Percentiles rank a stretch among this genome's conserved stretches.
Evolutionary conservation across 108 stramenopile species (phyloP).

Genomic region (Skeletonema tropicum): DNA sequence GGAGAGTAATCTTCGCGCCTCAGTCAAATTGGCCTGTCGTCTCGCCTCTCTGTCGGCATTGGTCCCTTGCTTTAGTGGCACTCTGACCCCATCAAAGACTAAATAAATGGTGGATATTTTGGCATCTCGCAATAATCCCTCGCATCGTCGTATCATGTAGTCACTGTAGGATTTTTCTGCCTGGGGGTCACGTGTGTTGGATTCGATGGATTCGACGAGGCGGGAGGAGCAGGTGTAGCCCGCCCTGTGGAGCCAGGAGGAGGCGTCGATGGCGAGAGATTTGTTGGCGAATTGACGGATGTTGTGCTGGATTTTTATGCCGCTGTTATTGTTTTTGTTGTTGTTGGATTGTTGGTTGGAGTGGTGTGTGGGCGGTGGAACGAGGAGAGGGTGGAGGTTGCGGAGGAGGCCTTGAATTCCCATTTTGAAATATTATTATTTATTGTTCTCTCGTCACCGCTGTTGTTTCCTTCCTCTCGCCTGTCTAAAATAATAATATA

Average conservation of each 20-base stretch:
- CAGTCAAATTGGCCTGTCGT: slow-evolving; percentile 59
- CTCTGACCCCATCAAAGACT: slow-evolving; percentile 86
- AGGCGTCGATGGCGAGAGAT: slow-evolving; percentile 80
- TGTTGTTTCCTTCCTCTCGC: no score
- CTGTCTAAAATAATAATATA: no score
- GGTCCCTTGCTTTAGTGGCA: slow-evolving; percentile 79
- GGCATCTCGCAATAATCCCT: slow-evolving; percentile 59
- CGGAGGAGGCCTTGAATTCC: slow-evolving; percentile 83
- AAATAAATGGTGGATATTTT: slow-evolving; percentile 60
- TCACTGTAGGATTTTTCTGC: slow-evolving; percentile 55
- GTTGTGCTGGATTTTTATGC: slow-evolving; percentile 46
- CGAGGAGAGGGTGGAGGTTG: slow-evolving; percentile 60
- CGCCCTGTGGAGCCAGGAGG: slow-evolving; percentile 88
- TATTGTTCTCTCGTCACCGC: no score
- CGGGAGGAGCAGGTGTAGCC: slow-evolving; percentile 79
- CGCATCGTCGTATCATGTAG: slow-evolving; percentile 71
- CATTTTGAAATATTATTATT: slow-evolving; percentile 44
- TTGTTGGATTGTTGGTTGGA: slow-evolving; percentile 2
- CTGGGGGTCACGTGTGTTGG: slow-evolving; percentile 41
- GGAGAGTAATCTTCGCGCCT: slow-evolving; percentile 58
- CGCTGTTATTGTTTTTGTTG: neutral
- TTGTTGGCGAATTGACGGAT: slow-evolving; percentile 62
- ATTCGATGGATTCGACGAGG: slow-evolving; percentile 71
- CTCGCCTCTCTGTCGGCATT: slow-evolving; percentile 67
- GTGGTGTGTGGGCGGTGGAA: slow-evolving; percentile 37